Percentiles rank a stretch among this genome's conserved stretches.
Evolutionary conservation across 2,329 filamentous ascomycete genomes (phyloP).

Genomic region (Trichoderma koningiopsis): DNA sequence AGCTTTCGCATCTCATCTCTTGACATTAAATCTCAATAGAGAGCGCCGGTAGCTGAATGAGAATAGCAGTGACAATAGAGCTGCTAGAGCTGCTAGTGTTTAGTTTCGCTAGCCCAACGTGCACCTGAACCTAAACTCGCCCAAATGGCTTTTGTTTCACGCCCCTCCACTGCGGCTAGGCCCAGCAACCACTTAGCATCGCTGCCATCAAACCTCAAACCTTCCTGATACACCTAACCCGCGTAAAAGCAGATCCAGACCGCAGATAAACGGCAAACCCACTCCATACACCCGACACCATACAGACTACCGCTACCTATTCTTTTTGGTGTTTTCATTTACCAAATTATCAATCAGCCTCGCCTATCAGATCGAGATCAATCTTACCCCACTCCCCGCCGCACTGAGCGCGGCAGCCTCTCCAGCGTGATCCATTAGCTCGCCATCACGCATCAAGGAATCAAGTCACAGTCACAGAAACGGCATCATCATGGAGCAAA

Average conservation of each 20-base stretch:
- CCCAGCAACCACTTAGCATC: conserved; percentile 1
- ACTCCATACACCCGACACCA: background rate
- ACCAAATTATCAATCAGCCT: background rate
- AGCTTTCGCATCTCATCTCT: background rate
- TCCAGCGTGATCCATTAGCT: conserved; percentile 1
- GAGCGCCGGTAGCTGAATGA: background rate
- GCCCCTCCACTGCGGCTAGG: conserved; percentile 5
- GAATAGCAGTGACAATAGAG: background rate
- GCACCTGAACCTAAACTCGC: background rate
- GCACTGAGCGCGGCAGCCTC: conserved; percentile 15
- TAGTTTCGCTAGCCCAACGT: background rate
- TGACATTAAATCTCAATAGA: background rate
- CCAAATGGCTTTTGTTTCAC: background rate
- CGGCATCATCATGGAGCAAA: conserved; percentile 67
- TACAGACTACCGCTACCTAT: background rate
- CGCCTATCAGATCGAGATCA: conserved; percentile 22
- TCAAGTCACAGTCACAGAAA: background rate
- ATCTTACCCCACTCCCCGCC: conserved; percentile 18
- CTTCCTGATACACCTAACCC: conserved; percentile 20
- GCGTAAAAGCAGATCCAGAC: background rate
- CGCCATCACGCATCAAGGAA: background rate
- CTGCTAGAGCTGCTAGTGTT: no score
- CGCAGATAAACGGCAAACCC: background rate
- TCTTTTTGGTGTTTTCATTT: background rate
- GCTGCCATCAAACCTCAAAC: conserved; percentile 22